A percentile compares a stretch with the other conserved stretches of the same genome.
phyloP scores from a whole-genome alignment of 805 yeast species.

The Cyberlindnera japonica region DNA sequence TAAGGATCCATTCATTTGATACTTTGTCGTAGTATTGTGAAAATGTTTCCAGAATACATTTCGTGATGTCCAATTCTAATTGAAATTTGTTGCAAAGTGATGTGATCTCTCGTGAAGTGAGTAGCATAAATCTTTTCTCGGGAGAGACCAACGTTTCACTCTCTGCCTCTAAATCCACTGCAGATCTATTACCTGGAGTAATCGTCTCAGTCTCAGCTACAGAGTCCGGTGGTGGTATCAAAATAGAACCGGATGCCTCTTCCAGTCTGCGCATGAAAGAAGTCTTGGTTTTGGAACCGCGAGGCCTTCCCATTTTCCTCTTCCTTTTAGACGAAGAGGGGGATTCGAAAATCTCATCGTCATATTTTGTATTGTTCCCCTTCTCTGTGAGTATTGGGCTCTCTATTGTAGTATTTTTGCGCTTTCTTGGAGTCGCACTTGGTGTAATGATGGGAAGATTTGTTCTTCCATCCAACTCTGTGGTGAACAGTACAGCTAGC shows the following conservation, averaged over 20 bases:
- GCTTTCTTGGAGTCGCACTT: constrained; percentile 19
- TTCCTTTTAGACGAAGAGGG: constrained; percentile 7
- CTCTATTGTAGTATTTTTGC: neutral
- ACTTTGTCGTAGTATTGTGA: constrained; percentile 48
- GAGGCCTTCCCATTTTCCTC: constrained; percentile 19
- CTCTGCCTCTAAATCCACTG: neutral
- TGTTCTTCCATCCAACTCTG: constrained; percentile 3
- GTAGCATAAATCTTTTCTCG: constrained; percentile 29
- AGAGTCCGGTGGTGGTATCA: neutral
- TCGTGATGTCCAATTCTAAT: constrained; percentile 51
- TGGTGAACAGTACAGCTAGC: constrained; percentile 22
- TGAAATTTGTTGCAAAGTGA: constrained; percentile 60
- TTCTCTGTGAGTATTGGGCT: constrained; percentile 2
- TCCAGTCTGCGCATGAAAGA: neutral
- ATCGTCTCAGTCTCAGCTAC: neutral
- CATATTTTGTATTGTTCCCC: neutral
- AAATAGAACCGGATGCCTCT: neutral
- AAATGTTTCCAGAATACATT: constrained; percentile 47
- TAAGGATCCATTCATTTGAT: constrained; percentile 62
- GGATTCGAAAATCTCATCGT: neutral
- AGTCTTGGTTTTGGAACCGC: constrained; percentile 14
- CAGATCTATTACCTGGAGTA: neutral
- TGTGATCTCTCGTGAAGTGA: constrained; percentile 41
- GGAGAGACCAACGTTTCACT: constrained; percentile 15
- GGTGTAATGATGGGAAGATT: constrained; percentile 8